Evolutionary conservation across 2,329 filamentous ascomycete species (phyloP), one percentile per base, ranked within the genome.

Genomic region (Tolypocladium ophioglossoides): DNA sequence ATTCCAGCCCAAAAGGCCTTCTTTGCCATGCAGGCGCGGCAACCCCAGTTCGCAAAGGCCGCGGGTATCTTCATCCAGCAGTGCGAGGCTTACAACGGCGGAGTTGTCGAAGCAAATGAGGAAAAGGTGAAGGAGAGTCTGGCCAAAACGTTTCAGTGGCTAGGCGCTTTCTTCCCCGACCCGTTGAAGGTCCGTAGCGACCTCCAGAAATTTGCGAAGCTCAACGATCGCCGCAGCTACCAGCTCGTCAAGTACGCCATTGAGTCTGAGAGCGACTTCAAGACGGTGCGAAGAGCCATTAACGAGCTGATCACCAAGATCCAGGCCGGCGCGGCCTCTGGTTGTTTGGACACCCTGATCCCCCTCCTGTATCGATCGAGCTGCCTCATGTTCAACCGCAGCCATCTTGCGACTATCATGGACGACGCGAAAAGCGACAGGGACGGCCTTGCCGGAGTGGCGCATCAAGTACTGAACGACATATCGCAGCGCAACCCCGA

Each of bases 11-110:
- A 89, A 67, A 87, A 84, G 60, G 92, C 94, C 0, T 95, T 97
- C 69, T 94, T 95, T 64, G 85, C 87, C 18, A 82, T 95, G 68
- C 89, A 95, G 67, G 80, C 80, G 34, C 84, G 89, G 48, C 91
- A 95, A 66, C 80, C 85, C 3, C 80, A 83, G 50, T 85, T 89
- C 62, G 84, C 87, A 34, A 84, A 83, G 56, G 86, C 87, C 40
- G 75, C 96, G 56, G 79, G 83, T 40, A 77, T 83, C n/a, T 90
- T 92, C 61, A 73, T 99, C 50, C 83, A 87, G 60, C 77, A 85
- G n/a, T 96, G 91, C 64, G 91, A 96, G 66, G 80, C 86, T 16
- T 95, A 88, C 71, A 96, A 97, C 63, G 91, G 90, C 27, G 91
- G 91, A 34, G 84, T 94, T 14, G 83, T 89, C 57, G 84, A 88